Conservation (phyloP, 306 rosid species). For the Dicorynia guianensis region DNA sequence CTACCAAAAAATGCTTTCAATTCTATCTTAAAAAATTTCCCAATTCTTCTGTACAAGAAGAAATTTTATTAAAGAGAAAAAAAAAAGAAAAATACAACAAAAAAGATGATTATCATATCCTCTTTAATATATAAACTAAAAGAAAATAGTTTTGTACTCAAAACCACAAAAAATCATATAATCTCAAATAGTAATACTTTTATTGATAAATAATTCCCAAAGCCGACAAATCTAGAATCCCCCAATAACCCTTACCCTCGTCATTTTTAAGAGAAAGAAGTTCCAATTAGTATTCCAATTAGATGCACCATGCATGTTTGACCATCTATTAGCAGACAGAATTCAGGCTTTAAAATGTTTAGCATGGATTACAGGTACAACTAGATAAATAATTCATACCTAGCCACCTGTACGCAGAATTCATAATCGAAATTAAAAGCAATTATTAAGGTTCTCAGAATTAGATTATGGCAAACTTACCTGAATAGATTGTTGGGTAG, state of each 20-base stretch:
- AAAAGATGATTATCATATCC: too few species aligned
- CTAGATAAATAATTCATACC: conserved; percentile 34
- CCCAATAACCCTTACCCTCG: background rate
- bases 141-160: too few species aligned
- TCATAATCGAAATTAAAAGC: conserved; percentile 7
- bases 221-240: conserved; percentile 31
- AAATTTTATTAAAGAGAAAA: too few species aligned
- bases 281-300: conserved; percentile 13
- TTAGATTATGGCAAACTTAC: conserved; percentile 49
- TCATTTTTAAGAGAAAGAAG: conserved; percentile 13
- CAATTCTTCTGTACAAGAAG: too few species aligned
- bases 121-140: too few species aligned
- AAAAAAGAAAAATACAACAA: too few species aligned
- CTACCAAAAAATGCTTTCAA: background rate
- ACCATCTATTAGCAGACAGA: conserved; percentile 23
- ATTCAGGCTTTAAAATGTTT: conserved; percentile 26
- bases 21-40: background rate
- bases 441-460: conserved; percentile 21
- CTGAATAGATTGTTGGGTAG: conserved; percentile 97
- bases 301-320: conserved; percentile 29
- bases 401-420: conserved; percentile 33
- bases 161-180: background rate
- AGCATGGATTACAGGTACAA: conserved; percentile 22
- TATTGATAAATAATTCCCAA: conserved; percentile 22
- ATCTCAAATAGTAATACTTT: background rate